These are phyloP conservation scores for Didymosphaeria variabile DNA, from an alignment of 2,329 filamentous ascomycete genomes.

Conservation along the genomic window DNA sequence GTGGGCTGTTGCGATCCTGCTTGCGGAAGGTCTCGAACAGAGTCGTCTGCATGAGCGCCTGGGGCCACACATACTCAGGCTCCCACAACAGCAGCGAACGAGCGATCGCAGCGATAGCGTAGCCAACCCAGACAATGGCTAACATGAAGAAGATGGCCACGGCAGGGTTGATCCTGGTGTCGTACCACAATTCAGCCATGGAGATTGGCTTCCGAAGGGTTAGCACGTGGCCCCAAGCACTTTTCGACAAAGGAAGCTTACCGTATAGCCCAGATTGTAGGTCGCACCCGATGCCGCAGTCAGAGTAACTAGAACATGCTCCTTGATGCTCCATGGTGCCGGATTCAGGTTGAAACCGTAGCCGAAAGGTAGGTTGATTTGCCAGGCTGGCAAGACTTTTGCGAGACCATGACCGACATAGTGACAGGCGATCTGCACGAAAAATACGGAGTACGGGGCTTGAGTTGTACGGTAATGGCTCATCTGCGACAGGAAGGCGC, in stretches of 20 bases:
- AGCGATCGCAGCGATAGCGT: conserved; percentile 66
- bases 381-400: conserved; percentile 59
- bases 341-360: conserved; percentile 64
- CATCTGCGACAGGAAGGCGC: conserved; percentile 67
- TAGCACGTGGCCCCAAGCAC: not conserved
- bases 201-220: conserved; percentile 52
- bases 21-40: conserved; percentile 67
- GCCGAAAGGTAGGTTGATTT: conserved; percentile 58
- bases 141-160: conserved; percentile 69
- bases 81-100: conserved; percentile 68
- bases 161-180: conserved; percentile 60
- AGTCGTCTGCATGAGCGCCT: conserved; percentile 64
- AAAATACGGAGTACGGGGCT: conserved; percentile 68
- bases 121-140: conserved; percentile 66
- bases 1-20: conserved; percentile 60
- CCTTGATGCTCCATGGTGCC: conserved; percentile 64
- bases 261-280: conserved; percentile 52
- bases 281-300: conserved; percentile 45
- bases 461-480: conserved; percentile 66
- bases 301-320: conserved; percentile 66
- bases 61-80: conserved; percentile 62
- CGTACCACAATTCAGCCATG: conserved; percentile 67
- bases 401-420: conserved; percentile 65
- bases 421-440: conserved; percentile 66
- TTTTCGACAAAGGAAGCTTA: not conserved